A percentile compares a stretch with the other conserved stretches of the same genome.
phyloP scores from a whole-genome alignment of 1,284 basidiomycete species.

The Sporisorium graminicola region DNA sequence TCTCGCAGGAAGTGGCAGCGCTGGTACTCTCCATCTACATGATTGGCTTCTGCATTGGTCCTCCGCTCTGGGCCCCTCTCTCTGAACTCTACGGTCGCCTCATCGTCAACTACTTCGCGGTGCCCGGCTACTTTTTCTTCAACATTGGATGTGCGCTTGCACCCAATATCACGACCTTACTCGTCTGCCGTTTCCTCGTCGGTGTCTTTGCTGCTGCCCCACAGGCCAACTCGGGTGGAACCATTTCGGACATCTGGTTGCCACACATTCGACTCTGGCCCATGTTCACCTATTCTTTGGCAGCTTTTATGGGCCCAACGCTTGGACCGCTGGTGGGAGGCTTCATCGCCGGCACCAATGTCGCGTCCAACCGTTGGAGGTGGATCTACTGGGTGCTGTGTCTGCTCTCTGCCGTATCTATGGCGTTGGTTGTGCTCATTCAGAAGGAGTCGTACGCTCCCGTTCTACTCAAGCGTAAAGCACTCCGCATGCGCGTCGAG shows the following conservation, averaged over 20 bases:
- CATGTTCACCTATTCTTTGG: slow-evolving; percentile 51
- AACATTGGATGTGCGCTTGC: slow-evolving; percentile 52
- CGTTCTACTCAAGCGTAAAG: slow-evolving; percentile 42
- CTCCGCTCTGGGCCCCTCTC: slow-evolving; percentile 53
- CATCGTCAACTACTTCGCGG: slow-evolving; percentile 50
- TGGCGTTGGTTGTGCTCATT: slow-evolving; percentile 23
- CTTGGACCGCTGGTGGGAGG: slow-evolving; percentile 38
- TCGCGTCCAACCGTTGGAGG: slow-evolving; percentile 30
- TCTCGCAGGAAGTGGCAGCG: slow-evolving; percentile 29
- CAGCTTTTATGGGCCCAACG: slow-evolving; percentile 47
- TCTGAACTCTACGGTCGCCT: slow-evolving; percentile 55
- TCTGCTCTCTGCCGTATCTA: slow-evolving; percentile 31
- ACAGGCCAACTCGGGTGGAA: slow-evolving; percentile 41
- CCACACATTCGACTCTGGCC: slow-evolving; percentile 40
- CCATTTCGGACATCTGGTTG: slow-evolving; percentile 42
- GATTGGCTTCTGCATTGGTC: slow-evolving; percentile 54
- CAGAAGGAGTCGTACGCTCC: slow-evolving; percentile 51
- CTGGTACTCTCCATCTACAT: slow-evolving; percentile 53
- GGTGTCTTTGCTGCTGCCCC: slow-evolving; percentile 53
- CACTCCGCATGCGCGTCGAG: slow-evolving; percentile 9
- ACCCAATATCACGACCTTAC: slow-evolving; percentile 40
- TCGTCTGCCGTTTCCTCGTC: slow-evolving; percentile 51
- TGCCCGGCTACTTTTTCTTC: slow-evolving; percentile 47
- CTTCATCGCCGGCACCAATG: slow-evolving; percentile 26
- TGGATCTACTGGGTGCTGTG: slow-evolving; percentile 51